A percentile compares a stretch with the other conserved stretches of the same genome.
Conservation (phyloP, 2,329 filamentous ascomycete species). For the Pseudofabraea citricarpa region DNA sequence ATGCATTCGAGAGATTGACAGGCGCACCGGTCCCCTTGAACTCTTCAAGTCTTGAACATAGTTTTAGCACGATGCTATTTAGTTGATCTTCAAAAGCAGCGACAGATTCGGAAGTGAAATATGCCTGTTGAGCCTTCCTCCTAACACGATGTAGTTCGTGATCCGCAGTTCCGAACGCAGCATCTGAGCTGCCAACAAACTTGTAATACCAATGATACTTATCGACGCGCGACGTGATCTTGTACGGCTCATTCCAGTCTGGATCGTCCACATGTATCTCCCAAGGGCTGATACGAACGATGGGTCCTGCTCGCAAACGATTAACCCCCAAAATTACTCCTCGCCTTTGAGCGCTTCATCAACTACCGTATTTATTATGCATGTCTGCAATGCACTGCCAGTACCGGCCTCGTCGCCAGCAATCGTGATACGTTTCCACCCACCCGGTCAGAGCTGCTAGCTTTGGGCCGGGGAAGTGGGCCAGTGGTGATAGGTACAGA, state of each 20-base stretch:
- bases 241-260: conserved; percentile 14
- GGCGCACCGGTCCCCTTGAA: conserved; percentile 5
- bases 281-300: conserved; percentile 23
- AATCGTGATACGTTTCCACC: conserved; percentile 32
- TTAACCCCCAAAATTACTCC: background rate
- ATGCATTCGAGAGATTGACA: conserved; percentile 14
- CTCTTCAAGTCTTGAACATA: conserved; percentile 7
- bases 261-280: conserved; percentile 26
- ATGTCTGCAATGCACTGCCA: conserved; percentile 29
- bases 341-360: background rate
- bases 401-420: conserved; percentile 34
- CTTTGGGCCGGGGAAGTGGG: conserved; percentile 16
- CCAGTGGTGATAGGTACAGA: conserved; percentile 16
- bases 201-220: conserved; percentile 10
- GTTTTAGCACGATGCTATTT: conserved; percentile 4
- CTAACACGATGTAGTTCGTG: conserved; percentile 13
- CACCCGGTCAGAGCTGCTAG: conserved; percentile 10
- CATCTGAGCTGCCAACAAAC: conserved; percentile 6
- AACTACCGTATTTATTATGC: background rate
- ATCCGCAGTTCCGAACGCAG: conserved; percentile 11
- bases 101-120: conserved; percentile 9
- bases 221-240: conserved; percentile 7
- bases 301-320: conserved; percentile 11
- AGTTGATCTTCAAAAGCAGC: conserved; percentile 6
- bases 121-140: conserved; percentile 10